Base-by-base conservation (phyloP, 495 filamentous ascomycete genomes). In the Aspergillus diversus region DNA sequence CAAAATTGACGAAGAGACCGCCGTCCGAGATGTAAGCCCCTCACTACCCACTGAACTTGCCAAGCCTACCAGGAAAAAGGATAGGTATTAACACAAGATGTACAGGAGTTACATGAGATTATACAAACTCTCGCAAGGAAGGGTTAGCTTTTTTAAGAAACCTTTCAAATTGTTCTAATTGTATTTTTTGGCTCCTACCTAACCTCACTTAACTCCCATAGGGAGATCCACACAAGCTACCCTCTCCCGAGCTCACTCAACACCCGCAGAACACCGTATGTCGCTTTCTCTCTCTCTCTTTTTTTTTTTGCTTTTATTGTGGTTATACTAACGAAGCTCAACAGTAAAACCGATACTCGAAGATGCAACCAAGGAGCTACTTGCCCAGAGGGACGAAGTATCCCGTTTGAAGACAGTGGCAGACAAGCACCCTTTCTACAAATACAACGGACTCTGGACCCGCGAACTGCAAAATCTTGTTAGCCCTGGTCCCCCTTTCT, bases 341-440 rank as follows among this genome's bases (percentile, higher is more conserved):
- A 13, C 51, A 81, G 79, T 81, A 68, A 76, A 77, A 62, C 71
- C 77, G 17, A 73, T 80, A 11, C 77, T 81, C 48, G 79, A 80
- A 15, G 73, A 78, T 61, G 75, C 73, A 7, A 74, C 75, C 5
- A 68, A 61, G 21, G 73, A 78, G 37, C 80, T 81, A 55, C 56
- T 77, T 57, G 75, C 75, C 9, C 77, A 81, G 64, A 77, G 77
- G 64, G 66, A 79, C 37, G 76, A 81, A 57, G 73, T 81, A 56
- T 59, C 70, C 34, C 76, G 77, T 57, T 85, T 99, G 51, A 83
- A 87, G 50, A 73, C 77, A 48, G 84, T 91, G 54, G 90, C 92
- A 7, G 92, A 92, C 43, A 79, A 89, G 66, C 87, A 93, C 69
- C 93, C 95, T 0, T 99, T 97, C 78, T 98, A 97, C 87, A 97